Evolutionary conservation across 2,329 filamentous ascomycete genomes (phyloP).

Genomic region (Nothophoma quercina): DNA sequence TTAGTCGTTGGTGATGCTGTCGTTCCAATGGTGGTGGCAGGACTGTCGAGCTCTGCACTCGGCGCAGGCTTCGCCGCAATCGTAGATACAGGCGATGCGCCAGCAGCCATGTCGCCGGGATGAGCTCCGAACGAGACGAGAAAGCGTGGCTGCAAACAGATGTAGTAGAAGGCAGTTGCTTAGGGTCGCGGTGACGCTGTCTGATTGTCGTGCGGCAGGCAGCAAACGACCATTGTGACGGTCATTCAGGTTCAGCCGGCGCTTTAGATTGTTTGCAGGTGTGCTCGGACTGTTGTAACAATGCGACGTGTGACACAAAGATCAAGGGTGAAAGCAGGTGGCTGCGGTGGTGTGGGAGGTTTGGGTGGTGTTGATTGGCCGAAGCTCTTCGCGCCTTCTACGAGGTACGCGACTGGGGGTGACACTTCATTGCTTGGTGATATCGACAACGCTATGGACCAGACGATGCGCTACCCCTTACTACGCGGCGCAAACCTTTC

Average conservation of each 20-base stretch:
- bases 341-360: not conserved
- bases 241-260: not conserved
- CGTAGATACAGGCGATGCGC: no score
- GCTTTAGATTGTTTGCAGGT: not conserved
- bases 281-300: not conserved
- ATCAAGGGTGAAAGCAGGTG: slow-evolving; percentile 1
- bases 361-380: slow-evolving; percentile 8
- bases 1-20: no score
- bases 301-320: not conserved
- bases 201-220: not conserved
- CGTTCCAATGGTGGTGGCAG: no score
- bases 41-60: no score
- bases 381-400: slow-evolving; percentile 6
- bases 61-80: no score
- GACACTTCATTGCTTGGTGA: slow-evolving; percentile 2
- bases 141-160: not conserved
- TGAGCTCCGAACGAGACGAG: not conserved
- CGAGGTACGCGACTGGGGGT: not conserved
- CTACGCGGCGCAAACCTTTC: slow-evolving; percentile 4
- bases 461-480: slow-evolving; percentile 18
- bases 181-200: not conserved
- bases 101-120: no score
- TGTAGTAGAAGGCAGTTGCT: not conserved
- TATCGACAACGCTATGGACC: slow-evolving; percentile 24
- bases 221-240: slow-evolving; percentile 5